Percentiles rank a stretch among this genome's conserved stretches.
Conservation (phyloP, 176 grass and related monocot genomes). For the Oropetium thomaeum region DNA sequence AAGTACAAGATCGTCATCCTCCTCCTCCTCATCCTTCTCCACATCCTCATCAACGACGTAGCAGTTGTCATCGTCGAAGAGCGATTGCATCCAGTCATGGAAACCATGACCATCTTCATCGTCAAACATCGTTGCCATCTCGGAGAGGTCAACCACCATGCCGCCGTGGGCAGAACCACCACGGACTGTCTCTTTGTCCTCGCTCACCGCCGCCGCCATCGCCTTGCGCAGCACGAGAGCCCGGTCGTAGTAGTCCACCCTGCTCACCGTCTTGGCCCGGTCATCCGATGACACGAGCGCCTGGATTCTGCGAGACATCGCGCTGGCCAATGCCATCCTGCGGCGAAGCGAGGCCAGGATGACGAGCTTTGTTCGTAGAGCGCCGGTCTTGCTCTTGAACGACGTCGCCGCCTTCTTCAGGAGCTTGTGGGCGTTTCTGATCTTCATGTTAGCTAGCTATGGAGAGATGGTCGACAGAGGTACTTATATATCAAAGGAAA, state of each 20-base stretch:
- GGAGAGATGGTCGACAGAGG: too few species aligned
- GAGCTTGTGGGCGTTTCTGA: slow-evolving; percentile 48
- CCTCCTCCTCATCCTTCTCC: background rate
- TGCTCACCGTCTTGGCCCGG: background rate
- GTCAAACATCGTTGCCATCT: slow-evolving; percentile 12
- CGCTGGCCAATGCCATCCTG: slow-evolving; percentile 27
- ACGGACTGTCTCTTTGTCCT: background rate
- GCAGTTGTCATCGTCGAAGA: slow-evolving; percentile 46
- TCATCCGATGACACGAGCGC: slow-evolving; percentile 33
- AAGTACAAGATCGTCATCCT: background rate
- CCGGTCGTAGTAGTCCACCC: slow-evolving; percentile 1
- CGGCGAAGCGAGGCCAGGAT: slow-evolving; percentile 48
- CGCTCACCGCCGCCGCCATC: background rate
- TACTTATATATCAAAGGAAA: too few species aligned
- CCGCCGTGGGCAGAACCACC: background rate
- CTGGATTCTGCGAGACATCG: slow-evolving; percentile 62
- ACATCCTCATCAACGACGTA: too few species aligned
- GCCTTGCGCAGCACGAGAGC: slow-evolving; percentile 33
- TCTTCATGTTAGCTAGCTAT: slow-evolving; percentile 47
- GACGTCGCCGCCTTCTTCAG: slow-evolving; percentile 60
- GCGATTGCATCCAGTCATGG: too few species aligned
- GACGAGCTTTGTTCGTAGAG: slow-evolving; percentile 48
- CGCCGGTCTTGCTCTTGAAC: slow-evolving; percentile 52
- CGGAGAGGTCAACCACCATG: slow-evolving; percentile 25
- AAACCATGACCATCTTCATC: slow-evolving; percentile 5